Base-by-base conservation (phyloP, 768 basidiomycete genomes). In the Tephrocybe sp. region DNA sequence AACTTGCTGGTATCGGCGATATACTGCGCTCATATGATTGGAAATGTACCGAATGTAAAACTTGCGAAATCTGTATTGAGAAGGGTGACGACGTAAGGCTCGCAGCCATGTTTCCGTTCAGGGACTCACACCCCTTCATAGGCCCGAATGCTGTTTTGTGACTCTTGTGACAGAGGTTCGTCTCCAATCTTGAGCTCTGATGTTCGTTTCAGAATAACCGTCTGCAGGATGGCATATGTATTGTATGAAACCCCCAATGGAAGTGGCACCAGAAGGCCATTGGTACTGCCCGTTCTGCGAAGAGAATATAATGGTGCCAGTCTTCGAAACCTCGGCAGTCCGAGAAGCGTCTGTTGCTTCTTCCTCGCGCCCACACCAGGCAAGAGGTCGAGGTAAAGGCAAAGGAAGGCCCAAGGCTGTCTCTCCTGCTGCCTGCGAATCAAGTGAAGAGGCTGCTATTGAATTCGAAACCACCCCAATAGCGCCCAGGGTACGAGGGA, bases 11-110 rank as follows among this genome's bases (percentile, higher is more conserved):
- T 45, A 74, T 89, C 44, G 77, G 76, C 14, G 76, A 83, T 35
- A 72, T 77, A n/a, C 72, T 94, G 45, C 74, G 77, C 50, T 74
- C 76, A 22, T 95, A 95, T 65, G 72, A 77, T 13, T 98, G 95
- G 95, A 80, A 80, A 53, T 98, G 95, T 64, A 78, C 84, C 32
- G 91, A 94, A 57, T 97, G 95, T 73, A 97, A 96, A 73, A 84
- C 74, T 51, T 98, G 95, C 65, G 91, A 94, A 70, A 73, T 92
- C 49, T 98, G 95, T 64, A 69, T 78, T 39, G 72, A 83, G 60
- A 93, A 94, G 63, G 91, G 89, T 17, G 87, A 92, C 67, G 92
- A 94, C 68, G 95, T 96, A 70, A 70, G 92, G 74, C 46, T 48
- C 39, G 33, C 22, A 26, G 30, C 52, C n/a, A 31, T 33, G 19